Evolutionary conservation across 768 basidiomycete species (phyloP).

Genomic region (Phylloporus scabripes): DNA sequence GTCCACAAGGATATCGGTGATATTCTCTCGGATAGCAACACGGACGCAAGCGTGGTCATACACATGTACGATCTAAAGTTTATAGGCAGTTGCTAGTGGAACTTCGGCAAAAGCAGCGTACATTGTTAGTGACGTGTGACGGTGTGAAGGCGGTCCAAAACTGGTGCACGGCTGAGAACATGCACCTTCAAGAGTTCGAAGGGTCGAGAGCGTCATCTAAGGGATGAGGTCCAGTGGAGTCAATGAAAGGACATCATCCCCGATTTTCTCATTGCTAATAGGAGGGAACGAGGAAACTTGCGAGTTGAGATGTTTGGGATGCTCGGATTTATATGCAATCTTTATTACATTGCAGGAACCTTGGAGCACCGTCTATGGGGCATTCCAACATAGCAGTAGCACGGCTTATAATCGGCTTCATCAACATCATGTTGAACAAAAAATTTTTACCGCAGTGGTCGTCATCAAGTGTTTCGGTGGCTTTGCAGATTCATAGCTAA

Average conservation of each 20-base stretch:
- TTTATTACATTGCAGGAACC: too few relatives aligned
- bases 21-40: constrained; percentile 23
- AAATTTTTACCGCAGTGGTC: too few relatives aligned
- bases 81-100: not conserved
- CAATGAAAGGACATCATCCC: constrained; percentile 31
- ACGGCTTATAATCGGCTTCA: too few relatives aligned
- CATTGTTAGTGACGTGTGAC: constrained; percentile 29
- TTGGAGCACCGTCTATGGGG: too few relatives aligned
- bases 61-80: constrained; percentile 20
- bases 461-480: too few relatives aligned
- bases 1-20: constrained; percentile 25
- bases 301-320: too few relatives aligned
- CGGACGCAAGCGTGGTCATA: constrained; percentile 28
- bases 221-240: constrained; percentile 31
- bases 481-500: too few relatives aligned
- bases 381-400: too few relatives aligned
- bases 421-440: too few relatives aligned
- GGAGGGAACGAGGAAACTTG: too few relatives aligned
- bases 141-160: constrained; percentile 33
- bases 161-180: constrained; percentile 33
- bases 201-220: constrained; percentile 28
- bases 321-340: too few relatives aligned
- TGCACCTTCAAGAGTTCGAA: constrained; percentile 33
- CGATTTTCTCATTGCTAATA: constrained; percentile 26
- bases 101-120: constrained; percentile 8